These are phyloP conservation scores for Suillus clintonianus DNA, from an alignment of 768 basidiomycete genomes.

Conservation along the genomic window DNA sequence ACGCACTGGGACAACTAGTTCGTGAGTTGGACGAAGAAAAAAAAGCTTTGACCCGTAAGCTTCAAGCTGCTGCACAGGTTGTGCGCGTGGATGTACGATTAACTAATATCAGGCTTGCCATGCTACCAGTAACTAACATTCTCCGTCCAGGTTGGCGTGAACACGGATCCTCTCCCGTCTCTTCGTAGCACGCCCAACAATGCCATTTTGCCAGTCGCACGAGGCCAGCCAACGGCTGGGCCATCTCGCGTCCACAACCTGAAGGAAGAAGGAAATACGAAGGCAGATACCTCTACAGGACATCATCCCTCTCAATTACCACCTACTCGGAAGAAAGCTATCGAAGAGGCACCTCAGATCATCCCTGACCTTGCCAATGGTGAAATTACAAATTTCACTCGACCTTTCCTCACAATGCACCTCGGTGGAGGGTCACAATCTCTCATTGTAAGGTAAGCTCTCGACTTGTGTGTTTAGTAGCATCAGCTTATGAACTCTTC, in stretches of 20 bases:
- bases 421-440: slow-evolving; percentile 4
- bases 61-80: not conserved
- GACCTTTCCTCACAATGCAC: not conserved
- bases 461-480: too few relatives aligned
- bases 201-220: not conserved
- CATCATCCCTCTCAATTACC: not conserved
- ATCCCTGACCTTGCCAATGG: slow-evolving; percentile 5
- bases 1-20: not conserved
- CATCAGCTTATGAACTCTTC: not conserved
- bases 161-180: not conserved
- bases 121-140: not conserved
- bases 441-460: slow-evolving; percentile 4
- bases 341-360: not conserved
- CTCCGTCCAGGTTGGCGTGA: not conserved
- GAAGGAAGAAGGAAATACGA: not conserved
- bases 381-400: not conserved
- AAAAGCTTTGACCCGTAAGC: not conserved
- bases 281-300: not conserved
- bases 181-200: too few relatives aligned
- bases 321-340: not conserved
- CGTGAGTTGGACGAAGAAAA: not conserved
- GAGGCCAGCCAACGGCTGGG: not conserved
- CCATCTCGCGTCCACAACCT: not conserved
- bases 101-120: not conserved
- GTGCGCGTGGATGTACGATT: not conserved